Evolutionary conservation across 169 alveolate species (phyloP).

Genomic region (Eimeria tenella): DNA sequence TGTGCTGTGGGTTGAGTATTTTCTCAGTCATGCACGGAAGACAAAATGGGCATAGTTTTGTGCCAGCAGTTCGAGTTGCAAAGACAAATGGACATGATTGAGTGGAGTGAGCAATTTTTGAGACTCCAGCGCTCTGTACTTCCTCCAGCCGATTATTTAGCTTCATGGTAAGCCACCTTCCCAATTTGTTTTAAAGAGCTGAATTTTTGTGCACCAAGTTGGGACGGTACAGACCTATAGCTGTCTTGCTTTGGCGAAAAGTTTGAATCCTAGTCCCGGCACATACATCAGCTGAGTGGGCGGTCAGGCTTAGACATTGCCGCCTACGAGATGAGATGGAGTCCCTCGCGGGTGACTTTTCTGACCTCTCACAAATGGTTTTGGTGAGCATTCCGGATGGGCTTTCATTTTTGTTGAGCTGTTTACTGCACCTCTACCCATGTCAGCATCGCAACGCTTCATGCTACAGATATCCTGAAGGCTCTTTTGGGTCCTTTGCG

Average conservation of each 20-base stretch:
- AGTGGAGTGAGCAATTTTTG: constrained; percentile 87
- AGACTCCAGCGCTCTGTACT: constrained; percentile 85
- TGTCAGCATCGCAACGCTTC: too few species aligned
- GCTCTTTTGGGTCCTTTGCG: neutral
- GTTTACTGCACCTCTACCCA: too few species aligned
- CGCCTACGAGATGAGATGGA: constrained; percentile 75
- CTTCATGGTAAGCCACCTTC: constrained; percentile 83
- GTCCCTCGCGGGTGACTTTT: constrained; percentile 45
- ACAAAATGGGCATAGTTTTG: constrained; percentile 86
- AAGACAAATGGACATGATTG: constrained; percentile 86
- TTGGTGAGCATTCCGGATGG: neutral
- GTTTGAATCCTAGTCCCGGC: neutral
- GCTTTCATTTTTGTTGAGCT: too few species aligned
- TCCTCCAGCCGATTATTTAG: constrained; percentile 90
- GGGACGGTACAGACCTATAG: neutral
- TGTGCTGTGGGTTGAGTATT: neutral
- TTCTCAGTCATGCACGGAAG: constrained; percentile 82
- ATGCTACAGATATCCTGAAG: too few species aligned
- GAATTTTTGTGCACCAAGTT: neutral
- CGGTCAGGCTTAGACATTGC: constrained; percentile 58
- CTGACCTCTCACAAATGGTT: constrained; percentile 39
- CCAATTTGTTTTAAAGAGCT: neutral
- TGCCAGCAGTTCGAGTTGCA: constrained; percentile 86
- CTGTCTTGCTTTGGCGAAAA: too few species aligned
- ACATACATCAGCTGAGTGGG: neutral